Evolutionary conservation across 1,284 basidiomycete species (phyloP), one percentile per base, ranked within the genome.

Genomic region (Irpex sp.): DNA sequence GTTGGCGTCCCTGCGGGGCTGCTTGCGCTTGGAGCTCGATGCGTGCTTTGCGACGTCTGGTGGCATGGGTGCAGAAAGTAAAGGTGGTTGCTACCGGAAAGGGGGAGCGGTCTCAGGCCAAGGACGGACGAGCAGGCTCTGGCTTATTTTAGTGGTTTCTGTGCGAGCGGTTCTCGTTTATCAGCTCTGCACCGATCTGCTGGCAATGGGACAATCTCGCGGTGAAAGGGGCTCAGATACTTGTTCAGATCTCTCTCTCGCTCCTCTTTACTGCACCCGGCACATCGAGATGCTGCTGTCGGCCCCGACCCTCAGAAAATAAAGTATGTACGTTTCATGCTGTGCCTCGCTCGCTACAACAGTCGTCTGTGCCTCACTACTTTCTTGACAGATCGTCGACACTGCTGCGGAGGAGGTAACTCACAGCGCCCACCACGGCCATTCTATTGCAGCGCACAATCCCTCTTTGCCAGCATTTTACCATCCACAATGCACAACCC

Each of bases 31-130:
- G 17, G 71, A 70, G 50, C 64, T 59, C 58, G 68, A 49, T 61
- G 65, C 67, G 19, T 68, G 64, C 59, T 72, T 75, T 63, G 71
- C 67, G 61, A 68, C 62, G 65, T 76, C 75, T 66, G 69, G 68
- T 59, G 74, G 74, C 74, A 76, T 76, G 70, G 63, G 67, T 55
- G 60, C 62, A 54, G 62, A 66, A 64, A 61, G 63, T 66, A 63
- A 65, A 61, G 64, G 65, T 39, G 66, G 63, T 61, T 58, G 61
- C 53, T 56, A 51, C 63, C 64, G 58, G 64, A 67, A 65, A n/a
- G 63, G 47, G 66, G 58, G 33, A 17, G 11, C 8, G 17, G 15
- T 6, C 33, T 31, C 11, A n/a, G 35, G 15, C 26, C 21, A 31
- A 31, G 11, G 53, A 31, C 21, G 31, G 11, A 11, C 33, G 35